Conservation (phyloP, 1,139 yeast species). For the Yamadazyma mexicana region DNA sequence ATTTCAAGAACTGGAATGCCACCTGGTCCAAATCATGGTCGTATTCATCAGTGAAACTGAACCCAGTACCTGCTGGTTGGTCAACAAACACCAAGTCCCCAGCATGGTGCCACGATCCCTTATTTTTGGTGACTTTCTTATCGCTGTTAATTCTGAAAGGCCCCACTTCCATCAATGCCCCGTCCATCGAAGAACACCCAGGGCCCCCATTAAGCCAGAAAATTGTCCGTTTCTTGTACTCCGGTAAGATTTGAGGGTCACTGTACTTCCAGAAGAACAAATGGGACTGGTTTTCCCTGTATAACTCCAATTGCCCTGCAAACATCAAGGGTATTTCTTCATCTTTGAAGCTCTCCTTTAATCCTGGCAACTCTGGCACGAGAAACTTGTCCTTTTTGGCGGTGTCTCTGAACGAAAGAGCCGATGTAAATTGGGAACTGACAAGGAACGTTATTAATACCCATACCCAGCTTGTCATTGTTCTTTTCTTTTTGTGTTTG, state of each 20-base stretch:
- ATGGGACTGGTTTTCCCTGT: constrained; percentile 54
- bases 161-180: constrained; percentile 91
- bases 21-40: constrained; percentile 61
- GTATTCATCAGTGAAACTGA: constrained; percentile 59
- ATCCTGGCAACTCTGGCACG: constrained; percentile 45
- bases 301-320: constrained; percentile 68
- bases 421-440: neutral
- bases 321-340: constrained; percentile 54
- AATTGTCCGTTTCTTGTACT: constrained; percentile 44
- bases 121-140: constrained; percentile 51
- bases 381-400: constrained; percentile 18
- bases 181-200: constrained; percentile 98
- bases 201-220: constrained; percentile 98
- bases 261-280: constrained; percentile 80
- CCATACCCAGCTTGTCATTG: neutral
- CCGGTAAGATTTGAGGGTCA: constrained; percentile 34
- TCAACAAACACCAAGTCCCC: constrained; percentile 85
- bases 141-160: constrained; percentile 66
- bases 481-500: neutral
- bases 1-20: constrained; percentile 60
- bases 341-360: constrained; percentile 29
- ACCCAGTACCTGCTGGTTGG: constrained; percentile 96
- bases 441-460: neutral
- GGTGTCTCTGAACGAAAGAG: neutral
- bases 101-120: constrained; percentile 83